Conservation (phyloP, 2,329 filamentous ascomycete genomes). For the Lachnellula suecica region DNA sequence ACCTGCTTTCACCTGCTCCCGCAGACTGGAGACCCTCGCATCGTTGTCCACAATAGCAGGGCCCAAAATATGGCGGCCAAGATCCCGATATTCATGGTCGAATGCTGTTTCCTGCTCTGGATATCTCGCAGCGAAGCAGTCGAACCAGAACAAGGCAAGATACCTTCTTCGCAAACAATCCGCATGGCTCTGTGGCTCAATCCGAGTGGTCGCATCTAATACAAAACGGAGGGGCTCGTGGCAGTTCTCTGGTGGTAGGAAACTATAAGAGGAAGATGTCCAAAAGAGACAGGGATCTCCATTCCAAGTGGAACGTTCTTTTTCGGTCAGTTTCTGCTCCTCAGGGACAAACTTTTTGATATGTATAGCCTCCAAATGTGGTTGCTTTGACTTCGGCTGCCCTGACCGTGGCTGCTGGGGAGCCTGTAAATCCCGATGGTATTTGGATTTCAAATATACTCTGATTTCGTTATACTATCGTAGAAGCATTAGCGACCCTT, state of each 20-base stretch:
- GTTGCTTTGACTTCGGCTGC: conserved; percentile 5
- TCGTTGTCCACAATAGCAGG: conserved; percentile 2
- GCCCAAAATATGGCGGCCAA: conserved; percentile 8
- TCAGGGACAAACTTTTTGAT: conserved; percentile 9
- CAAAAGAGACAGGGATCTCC: conserved; percentile 9
- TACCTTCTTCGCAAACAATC: conserved; percentile 13
- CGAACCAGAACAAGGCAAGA: conserved; percentile 15
- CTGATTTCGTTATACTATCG: conserved; percentile 7
- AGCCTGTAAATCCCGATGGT: conserved; percentile 4
- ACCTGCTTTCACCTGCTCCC: conserved; percentile 12
- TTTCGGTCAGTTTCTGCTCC: conserved; percentile 8
- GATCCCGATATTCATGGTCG: conserved; percentile 12
- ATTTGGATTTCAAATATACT: conserved; percentile 7
- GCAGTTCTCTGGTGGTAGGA: conserved; percentile 7
- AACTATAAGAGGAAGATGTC: conserved; percentile 8
- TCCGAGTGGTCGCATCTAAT: conserved; percentile 7
- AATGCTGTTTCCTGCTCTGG: conserved; percentile 11
- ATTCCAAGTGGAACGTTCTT: conserved; percentile 2
- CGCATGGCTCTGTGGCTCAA: conserved; percentile 6
- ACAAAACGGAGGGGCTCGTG: conserved; percentile 7
- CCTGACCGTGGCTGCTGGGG: neutral
- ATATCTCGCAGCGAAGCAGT: conserved; percentile 11
- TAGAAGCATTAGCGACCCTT: neutral
- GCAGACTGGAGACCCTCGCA: conserved; percentile 9
- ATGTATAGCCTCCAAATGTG: conserved; percentile 9